These are phyloP conservation scores for Adansonia digitata DNA, from an alignment of 345 rosid species.

Conservation along the genomic window DNA sequence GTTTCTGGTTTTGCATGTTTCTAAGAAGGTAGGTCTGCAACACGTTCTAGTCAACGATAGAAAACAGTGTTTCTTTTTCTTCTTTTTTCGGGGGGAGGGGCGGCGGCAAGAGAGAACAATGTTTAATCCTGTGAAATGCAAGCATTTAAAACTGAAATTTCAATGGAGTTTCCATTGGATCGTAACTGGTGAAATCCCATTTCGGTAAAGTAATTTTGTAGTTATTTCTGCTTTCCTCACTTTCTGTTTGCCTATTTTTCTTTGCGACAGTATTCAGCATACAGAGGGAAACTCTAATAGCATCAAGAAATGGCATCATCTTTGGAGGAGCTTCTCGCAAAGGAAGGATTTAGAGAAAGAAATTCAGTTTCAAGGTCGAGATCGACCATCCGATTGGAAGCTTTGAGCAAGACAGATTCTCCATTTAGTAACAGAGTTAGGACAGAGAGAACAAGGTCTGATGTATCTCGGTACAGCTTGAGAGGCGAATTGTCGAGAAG, in stretches of 20 bases:
- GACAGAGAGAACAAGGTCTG: slow-evolving; percentile 40
- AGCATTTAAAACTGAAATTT: not conserved
- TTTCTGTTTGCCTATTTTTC: not conserved
- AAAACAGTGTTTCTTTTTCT: not conserved
- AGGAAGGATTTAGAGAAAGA: slow-evolving; percentile 56
- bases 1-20: not conserved
- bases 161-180: not conserved
- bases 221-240: not conserved
- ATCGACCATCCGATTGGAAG: slow-evolving; percentile 32
- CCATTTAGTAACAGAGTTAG: slow-evolving; percentile 23
- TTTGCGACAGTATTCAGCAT: not conserved
- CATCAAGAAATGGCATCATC: slow-evolving; percentile 43
- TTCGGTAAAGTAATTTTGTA: not conserved
- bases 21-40: not conserved
- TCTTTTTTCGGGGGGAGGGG: too few species aligned
- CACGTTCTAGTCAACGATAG: not conserved
- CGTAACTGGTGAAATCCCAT: not conserved
- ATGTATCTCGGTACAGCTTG: slow-evolving; percentile 23
- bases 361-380: slow-evolving; percentile 30
- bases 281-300: not conserved
- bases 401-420: slow-evolving; percentile 22
- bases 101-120: not conserved
- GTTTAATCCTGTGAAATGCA: not conserved
- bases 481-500: slow-evolving; percentile 25
- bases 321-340: slow-evolving; percentile 56